These are phyloP conservation scores for Aspergillus sp. DNA, from an alignment of 2,329 filamentous ascomycete genomes.

Conservation along the genomic window DNA sequence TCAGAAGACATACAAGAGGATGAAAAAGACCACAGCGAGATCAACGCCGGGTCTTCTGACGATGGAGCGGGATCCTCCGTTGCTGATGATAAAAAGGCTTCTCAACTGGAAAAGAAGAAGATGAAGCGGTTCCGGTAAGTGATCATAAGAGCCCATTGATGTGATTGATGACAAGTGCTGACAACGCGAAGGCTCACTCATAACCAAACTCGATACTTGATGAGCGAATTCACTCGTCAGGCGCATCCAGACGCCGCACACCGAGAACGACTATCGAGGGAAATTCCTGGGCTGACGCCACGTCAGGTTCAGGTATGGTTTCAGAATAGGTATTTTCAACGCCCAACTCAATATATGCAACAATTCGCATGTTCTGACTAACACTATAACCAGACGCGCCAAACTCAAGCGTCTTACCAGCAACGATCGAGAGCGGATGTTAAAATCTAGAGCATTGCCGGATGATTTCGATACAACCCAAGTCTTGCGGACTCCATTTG, in stretches of 20 bases:
- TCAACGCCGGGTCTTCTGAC: conserved; percentile 33
- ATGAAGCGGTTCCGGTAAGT: conserved; percentile 51
- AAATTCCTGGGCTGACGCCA: conserved; percentile 89
- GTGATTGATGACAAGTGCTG: not conserved
- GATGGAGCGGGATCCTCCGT: conserved; percentile 33
- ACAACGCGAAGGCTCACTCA: conserved; percentile 73
- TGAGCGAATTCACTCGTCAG: conserved; percentile 96
- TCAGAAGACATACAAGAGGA: conserved; percentile 23
- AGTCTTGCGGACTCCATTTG: conserved; percentile 59
- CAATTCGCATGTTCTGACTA: conserved; percentile 11
- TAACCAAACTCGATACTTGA: conserved; percentile 94
- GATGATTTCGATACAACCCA: conserved; percentile 65
- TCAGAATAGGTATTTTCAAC: conserved; percentile 76
- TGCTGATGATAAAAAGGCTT: conserved; percentile 35
- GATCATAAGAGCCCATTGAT: not conserved
- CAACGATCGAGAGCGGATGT: conserved; percentile 65
- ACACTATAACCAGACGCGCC: conserved; percentile 53
- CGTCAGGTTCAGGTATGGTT: conserved; percentile 98
- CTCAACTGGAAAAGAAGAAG: conserved; percentile 44
- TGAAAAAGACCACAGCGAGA: conserved; percentile 24
- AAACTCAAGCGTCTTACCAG: conserved; percentile 65
- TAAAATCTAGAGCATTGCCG: conserved; percentile 63
- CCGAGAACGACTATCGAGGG: conserved; percentile 80
- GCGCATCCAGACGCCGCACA: conserved; percentile 92
- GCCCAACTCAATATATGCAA: not conserved